phyloP scores from a whole-genome alignment of 768 basidiomycete species.

The Fistulinella prunicolor region DNA sequence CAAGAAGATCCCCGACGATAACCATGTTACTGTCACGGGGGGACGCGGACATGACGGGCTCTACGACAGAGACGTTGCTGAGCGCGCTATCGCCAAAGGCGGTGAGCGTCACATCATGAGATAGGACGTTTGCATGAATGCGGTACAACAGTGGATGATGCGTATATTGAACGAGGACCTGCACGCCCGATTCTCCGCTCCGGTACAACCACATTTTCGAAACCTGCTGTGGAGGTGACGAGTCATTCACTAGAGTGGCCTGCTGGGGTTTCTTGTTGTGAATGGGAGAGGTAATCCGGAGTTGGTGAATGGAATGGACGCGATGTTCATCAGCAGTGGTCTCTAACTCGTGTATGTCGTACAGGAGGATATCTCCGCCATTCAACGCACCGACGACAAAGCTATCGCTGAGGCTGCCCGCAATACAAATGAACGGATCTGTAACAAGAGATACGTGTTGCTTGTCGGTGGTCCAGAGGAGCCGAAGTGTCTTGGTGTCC shows the following conservation, averaged over 20 bases:
- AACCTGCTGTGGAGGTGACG: slow-evolving; percentile 6
- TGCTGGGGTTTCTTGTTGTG: slow-evolving; percentile 8
- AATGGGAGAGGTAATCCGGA: slow-evolving; percentile 39
- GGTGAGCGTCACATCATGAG: slow-evolving; percentile 31
- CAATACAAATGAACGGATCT: slow-evolving; percentile 53
- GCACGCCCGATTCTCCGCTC: slow-evolving; percentile 2
- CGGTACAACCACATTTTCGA: slow-evolving; percentile 17
- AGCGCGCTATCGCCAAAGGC: slow-evolving; percentile 52
- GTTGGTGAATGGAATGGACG: slow-evolving; percentile 22
- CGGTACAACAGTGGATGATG: slow-evolving; percentile 54
- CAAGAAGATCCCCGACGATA: slow-evolving; percentile 62
- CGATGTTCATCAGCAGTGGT: slow-evolving; percentile 8
- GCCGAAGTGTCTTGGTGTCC: slow-evolving; percentile 53
- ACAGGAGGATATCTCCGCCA: slow-evolving; percentile 59
- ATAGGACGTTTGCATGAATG: slow-evolving; percentile 35
- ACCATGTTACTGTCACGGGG: slow-evolving; percentile 49
- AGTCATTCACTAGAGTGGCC: neutral
- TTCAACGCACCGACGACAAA: slow-evolving; percentile 48
- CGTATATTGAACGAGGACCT: slow-evolving; percentile 50
- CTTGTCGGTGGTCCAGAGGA: slow-evolving; percentile 60
- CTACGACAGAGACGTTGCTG: slow-evolving; percentile 48
- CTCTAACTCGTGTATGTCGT: slow-evolving; percentile 42
- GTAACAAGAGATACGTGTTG: slow-evolving; percentile 34
- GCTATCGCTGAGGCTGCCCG: slow-evolving; percentile 40
- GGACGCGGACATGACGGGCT: slow-evolving; percentile 42